Evolutionary conservation across 345 rosid species (phyloP).

Genomic region (Aethionema arabicum): DNA sequence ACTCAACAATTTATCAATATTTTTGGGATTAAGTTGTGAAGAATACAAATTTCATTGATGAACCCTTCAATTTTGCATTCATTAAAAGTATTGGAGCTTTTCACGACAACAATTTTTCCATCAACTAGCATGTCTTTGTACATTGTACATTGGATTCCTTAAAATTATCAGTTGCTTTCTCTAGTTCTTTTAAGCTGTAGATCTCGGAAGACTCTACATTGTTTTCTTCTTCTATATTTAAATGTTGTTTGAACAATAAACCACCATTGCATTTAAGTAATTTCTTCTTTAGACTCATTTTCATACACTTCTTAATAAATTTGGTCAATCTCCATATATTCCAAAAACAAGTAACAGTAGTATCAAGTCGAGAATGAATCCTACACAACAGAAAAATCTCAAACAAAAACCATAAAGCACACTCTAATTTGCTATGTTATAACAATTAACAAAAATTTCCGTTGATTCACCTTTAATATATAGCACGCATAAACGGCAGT

Average conservation of each 20-base stretch:
- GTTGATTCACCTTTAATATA: neutral
- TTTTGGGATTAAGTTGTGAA: slow-evolving; percentile 40
- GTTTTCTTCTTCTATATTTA: neutral
- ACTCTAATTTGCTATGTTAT: too few relatives aligned
- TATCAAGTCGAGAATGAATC: neutral
- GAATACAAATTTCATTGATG: slow-evolving; percentile 44
- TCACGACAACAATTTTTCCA: slow-evolving; percentile 35
- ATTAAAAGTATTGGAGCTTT: slow-evolving; percentile 24
- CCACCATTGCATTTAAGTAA: neutral
- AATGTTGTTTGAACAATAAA: neutral
- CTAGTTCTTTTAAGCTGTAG: slow-evolving; percentile 12
- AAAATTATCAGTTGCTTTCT: slow-evolving; percentile 23
- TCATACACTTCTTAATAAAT: neutral
- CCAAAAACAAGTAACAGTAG: neutral
- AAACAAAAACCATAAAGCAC: neutral
- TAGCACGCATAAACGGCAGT: neutral
- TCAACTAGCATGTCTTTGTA: too few relatives aligned
- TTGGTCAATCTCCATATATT: neutral
- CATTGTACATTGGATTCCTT: slow-evolving; percentile 42
- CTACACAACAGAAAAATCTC: neutral
- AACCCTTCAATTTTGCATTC: slow-evolving; percentile 37
- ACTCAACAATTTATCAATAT: slow-evolving; percentile 38
- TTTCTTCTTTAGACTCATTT: neutral
- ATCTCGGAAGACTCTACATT: neutral
- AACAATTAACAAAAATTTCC: neutral